phyloP scores from a whole-genome alignment of 768 basidiomycete species.

The Hysterangium stoloniferum region DNA sequence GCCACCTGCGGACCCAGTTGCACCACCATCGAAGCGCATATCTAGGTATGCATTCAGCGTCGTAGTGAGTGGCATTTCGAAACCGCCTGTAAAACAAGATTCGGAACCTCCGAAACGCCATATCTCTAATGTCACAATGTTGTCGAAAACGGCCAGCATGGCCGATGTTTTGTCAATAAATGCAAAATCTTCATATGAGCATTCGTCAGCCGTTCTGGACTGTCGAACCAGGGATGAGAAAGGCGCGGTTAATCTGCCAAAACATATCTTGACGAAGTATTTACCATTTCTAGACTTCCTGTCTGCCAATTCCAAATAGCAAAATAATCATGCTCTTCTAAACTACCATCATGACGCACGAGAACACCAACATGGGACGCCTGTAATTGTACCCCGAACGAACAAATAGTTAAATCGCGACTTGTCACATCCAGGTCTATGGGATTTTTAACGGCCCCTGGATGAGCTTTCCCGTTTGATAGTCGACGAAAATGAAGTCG shows the following conservation, averaged over 20 bases:
- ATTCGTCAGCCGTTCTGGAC: neutral
- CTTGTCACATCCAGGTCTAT: neutral
- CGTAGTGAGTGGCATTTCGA: neutral
- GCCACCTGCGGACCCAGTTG: neutral
- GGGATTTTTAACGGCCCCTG: neutral
- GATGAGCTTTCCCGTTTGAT: conserved; percentile 7
- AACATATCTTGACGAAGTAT: neutral
- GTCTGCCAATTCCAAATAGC: conserved; percentile 9
- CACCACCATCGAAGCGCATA: conserved; percentile 3
- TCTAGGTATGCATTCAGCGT: neutral
- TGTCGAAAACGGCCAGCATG: neutral
- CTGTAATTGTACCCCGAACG: conserved; percentile 5
- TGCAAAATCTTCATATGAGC: conserved; percentile 5
- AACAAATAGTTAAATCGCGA: neutral
- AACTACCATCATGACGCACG: neutral
- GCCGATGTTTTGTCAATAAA: conserved; percentile 4
- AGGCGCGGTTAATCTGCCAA: neutral
- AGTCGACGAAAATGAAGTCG: conserved; percentile 4
- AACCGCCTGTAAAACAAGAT: neutral
- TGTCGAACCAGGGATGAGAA: neutral
- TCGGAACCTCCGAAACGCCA: neutral
- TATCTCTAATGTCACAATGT: neutral
- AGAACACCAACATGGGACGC: conserved; percentile 5
- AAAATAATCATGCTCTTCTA: conserved; percentile 1
- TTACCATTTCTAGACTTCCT: conserved; percentile 1